These are phyloP conservation scores for Apiospora pterosperma DNA, from an alignment of 2,329 filamentous ascomycete genomes.

Conservation along the genomic window DNA sequence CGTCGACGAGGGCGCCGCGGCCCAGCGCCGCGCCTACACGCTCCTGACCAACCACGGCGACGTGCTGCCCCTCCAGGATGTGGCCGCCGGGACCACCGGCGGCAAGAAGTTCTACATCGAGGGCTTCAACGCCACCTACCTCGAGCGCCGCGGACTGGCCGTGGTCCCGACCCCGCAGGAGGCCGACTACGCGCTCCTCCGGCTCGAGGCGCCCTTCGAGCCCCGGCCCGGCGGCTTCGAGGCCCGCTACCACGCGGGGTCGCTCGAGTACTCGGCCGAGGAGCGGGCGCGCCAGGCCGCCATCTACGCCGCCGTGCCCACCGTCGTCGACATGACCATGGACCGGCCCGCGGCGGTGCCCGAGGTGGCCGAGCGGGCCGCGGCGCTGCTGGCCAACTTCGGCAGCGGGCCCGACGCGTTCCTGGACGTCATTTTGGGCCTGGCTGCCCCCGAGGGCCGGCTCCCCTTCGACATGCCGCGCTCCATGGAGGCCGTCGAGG, in stretches of 20 bases:
- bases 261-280: slow-evolving; percentile 35
- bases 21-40: slow-evolving; percentile 26
- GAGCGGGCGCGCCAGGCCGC: slow-evolving; percentile 34
- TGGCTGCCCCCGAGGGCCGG: slow-evolving; percentile 34
- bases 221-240: slow-evolving; percentile 39
- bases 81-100: slow-evolving; percentile 1
- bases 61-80: slow-evolving; percentile 12
- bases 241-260: slow-evolving; percentile 33
- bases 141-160: slow-evolving; percentile 26
- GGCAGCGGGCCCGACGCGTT: slow-evolving; percentile 38
- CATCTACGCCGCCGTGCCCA: slow-evolving; percentile 34
- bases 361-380: slow-evolving; percentile 34
- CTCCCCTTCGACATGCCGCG: slow-evolving; percentile 44
- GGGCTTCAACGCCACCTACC: slow-evolving; percentile 22
- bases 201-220: slow-evolving; percentile 36
- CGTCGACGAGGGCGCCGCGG: slow-evolving; percentile 30
- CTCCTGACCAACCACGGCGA: slow-evolving; percentile 19
- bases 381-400: slow-evolving; percentile 36
- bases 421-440: slow-evolving; percentile 38
- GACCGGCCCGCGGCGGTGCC: slow-evolving; percentile 40
- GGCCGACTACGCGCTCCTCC: slow-evolving; percentile 37
- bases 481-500: slow-evolving; percentile 35
- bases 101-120: slow-evolving; percentile 21
- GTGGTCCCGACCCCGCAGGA: slow-evolving; percentile 32
- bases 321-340: slow-evolving; percentile 41